A percentile compares a stretch with the other conserved stretches of the same genome.
Evolutionary conservation across 257 asterid species (phyloP).

Genomic region (Anisodus acutangulus): DNA sequence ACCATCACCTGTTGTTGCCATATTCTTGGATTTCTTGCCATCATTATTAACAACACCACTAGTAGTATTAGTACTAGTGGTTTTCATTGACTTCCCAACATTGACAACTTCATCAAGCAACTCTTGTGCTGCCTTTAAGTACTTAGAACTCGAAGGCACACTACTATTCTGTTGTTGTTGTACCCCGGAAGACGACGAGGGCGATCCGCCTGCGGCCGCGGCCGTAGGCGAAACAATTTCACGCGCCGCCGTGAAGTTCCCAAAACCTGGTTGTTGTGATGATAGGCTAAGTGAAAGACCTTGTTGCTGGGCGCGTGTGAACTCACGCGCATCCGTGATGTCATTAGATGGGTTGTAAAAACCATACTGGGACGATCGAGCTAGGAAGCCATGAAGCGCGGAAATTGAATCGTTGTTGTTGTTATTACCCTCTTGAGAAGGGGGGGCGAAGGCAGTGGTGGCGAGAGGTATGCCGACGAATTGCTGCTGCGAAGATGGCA

Average conservation of each 20-base stretch:
- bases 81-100: constrained; percentile 68
- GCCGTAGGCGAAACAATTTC: constrained; percentile 46
- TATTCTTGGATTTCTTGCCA: constrained; percentile 37
- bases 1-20: constrained; percentile 16
- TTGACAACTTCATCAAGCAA: constrained; percentile 94
- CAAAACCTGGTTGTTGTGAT: constrained; percentile 62
- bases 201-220: constrained; percentile 52
- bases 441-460: constrained; percentile 25
- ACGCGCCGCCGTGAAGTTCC: constrained; percentile 49
- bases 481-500: constrained; percentile 49
- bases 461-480: constrained; percentile 73
- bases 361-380: constrained; percentile 60
- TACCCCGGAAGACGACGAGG: constrained; percentile 76
- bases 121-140: constrained; percentile 87
- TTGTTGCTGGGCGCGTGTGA: constrained; percentile 70
- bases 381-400: constrained; percentile 67
- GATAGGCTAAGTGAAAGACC: constrained; percentile 77
- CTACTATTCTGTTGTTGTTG: constrained; percentile 38
- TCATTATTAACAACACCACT: constrained; percentile 33
- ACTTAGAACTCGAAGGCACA: constrained; percentile 69
- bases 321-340: constrained; percentile 64
- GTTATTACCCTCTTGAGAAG: constrained; percentile 37
- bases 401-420: constrained; percentile 38
- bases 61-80: constrained; percentile 37
- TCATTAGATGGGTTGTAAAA: constrained; percentile 56